Conservation (phyloP, 306 rosid species). For the Lablab purpureus region DNA sequence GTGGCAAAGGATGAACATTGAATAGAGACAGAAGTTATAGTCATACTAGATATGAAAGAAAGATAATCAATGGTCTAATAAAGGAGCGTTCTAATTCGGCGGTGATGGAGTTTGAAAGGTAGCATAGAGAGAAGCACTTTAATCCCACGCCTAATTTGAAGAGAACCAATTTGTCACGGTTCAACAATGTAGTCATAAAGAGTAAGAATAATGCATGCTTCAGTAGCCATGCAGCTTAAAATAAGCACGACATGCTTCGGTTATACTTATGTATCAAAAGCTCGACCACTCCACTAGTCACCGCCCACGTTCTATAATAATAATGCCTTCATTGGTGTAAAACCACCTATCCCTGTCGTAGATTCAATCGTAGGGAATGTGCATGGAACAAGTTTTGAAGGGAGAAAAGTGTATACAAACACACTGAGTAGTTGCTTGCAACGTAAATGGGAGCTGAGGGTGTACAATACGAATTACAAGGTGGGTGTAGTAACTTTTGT, state of each 20-base stretch:
- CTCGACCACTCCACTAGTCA: conserved; percentile 22
- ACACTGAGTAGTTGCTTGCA: background rate
- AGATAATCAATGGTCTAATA: conserved; percentile 37
- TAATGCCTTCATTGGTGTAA: conserved; percentile 49
- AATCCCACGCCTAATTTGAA: conserved; percentile 46
- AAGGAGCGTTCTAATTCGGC: conserved; percentile 43
- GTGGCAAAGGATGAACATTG: conserved; percentile 49
- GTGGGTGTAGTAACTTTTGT: conserved; percentile 53
- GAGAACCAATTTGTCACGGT: conserved; percentile 9
- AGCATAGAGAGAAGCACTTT: background rate
- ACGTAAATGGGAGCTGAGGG: conserved; percentile 21
- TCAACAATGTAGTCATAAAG: conserved; percentile 25
- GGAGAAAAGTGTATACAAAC: background rate
- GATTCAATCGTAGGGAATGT: conserved; percentile 2
- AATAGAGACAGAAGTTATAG: conserved; percentile 12
- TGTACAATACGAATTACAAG: conserved; percentile 46
- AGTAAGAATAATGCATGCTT: conserved; percentile 13
- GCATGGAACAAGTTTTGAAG: conserved; percentile 19
- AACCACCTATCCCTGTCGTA: conserved; percentile 37
- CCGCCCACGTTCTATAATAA: conserved; percentile 41
- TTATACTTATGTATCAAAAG: conserved; percentile 21
- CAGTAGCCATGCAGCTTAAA: conserved; percentile 45
- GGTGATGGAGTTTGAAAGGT: conserved; percentile 48
- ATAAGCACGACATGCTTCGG: conserved; percentile 3
- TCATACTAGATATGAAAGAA: background rate